Conservation (phyloP, 2,329 filamentous ascomycete species). For the Hymenoscyphus linearis region DNA sequence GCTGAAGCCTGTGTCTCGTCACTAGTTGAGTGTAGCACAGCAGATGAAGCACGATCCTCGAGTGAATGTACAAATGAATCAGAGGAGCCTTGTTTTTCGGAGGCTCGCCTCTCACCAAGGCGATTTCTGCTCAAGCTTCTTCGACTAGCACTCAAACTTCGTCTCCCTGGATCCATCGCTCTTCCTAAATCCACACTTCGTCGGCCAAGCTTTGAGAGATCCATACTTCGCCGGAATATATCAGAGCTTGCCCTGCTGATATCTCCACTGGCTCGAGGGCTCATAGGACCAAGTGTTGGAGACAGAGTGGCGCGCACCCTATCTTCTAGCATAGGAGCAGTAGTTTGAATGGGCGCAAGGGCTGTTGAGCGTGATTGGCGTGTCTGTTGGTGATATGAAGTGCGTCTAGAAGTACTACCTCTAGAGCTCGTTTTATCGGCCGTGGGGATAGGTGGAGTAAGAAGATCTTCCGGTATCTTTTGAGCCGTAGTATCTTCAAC, state of each 20-base stretch:
- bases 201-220: slow-evolving; percentile 34
- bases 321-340: slow-evolving; percentile 40
- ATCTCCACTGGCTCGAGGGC: slow-evolving; percentile 52
- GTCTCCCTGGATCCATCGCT: slow-evolving; percentile 41
- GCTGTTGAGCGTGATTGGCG: slow-evolving; percentile 14
- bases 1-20: slow-evolving; percentile 75
- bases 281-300: slow-evolving; percentile 40
- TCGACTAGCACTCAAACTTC: slow-evolving; percentile 59
- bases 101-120: slow-evolving; percentile 44
- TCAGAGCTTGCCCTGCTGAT: slow-evolving; percentile 50
- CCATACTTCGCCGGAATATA: slow-evolving; percentile 46
- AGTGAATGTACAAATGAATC: slow-evolving; percentile 72
- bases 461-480: slow-evolving; percentile 29
- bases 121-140: slow-evolving; percentile 47
- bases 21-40: slow-evolving; percentile 60
- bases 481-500: slow-evolving; percentile 32
- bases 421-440: slow-evolving; percentile 22
- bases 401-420: slow-evolving; percentile 21
- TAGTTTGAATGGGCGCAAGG: slow-evolving; percentile 18
- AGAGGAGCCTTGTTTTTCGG: slow-evolving; percentile 56
- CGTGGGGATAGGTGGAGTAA: slow-evolving; percentile 15
- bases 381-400: slow-evolving; percentile 16
- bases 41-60: slow-evolving; percentile 71
- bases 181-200: slow-evolving; percentile 49
- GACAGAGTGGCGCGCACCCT: slow-evolving; percentile 57